A percentile compares a stretch with the other conserved stretches of the same genome.
These are phyloP conservation scores for Arthrobotrys musiformis DNA, from an alignment of 2,329 filamentous ascomycete genomes.

Conservation along the genomic window DNA sequence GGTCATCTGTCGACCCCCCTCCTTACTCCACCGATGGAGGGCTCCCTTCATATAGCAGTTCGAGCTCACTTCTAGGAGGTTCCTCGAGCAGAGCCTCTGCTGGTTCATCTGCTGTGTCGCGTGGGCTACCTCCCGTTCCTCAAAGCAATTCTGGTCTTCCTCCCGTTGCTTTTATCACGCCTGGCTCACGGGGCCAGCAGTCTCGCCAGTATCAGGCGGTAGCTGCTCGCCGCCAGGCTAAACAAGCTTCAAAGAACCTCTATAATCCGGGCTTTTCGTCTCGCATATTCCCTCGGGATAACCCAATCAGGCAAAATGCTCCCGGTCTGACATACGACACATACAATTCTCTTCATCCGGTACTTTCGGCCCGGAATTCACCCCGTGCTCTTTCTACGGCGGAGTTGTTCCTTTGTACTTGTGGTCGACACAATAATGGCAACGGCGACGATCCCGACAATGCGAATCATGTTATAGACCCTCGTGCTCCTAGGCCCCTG, in stretches of 20 bases:
- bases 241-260: not conserved
- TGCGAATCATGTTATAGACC: not conserved
- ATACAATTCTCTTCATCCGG: slow-evolving; percentile 43
- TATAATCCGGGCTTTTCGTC: slow-evolving; percentile 11
- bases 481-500: not conserved
- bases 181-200: slow-evolving; percentile 25
- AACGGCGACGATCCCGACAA: not conserved
- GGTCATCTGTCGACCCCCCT: slow-evolving; percentile 24
- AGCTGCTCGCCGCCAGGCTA: slow-evolving; percentile 42
- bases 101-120: not conserved
- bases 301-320: slow-evolving; percentile 9
- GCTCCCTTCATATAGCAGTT: slow-evolving; percentile 27
- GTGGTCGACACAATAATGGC: slow-evolving; percentile 40
- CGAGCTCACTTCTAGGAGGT: slow-evolving; percentile 9
- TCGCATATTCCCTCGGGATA: slow-evolving; percentile 4
- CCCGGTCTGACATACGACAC: slow-evolving; percentile 28
- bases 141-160: slow-evolving; percentile 10
- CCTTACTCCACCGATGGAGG: slow-evolving; percentile 43
- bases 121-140: not conserved
- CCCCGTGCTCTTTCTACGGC: slow-evolving; percentile 39
- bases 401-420: slow-evolving; percentile 51
- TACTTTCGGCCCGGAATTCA: slow-evolving; percentile 11
- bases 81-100: not conserved
- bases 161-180: slow-evolving; percentile 36
- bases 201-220: slow-evolving; percentile 50